Conservation (phyloP, 1,139 yeast species). For the Blastobotrys aristatus region DNA sequence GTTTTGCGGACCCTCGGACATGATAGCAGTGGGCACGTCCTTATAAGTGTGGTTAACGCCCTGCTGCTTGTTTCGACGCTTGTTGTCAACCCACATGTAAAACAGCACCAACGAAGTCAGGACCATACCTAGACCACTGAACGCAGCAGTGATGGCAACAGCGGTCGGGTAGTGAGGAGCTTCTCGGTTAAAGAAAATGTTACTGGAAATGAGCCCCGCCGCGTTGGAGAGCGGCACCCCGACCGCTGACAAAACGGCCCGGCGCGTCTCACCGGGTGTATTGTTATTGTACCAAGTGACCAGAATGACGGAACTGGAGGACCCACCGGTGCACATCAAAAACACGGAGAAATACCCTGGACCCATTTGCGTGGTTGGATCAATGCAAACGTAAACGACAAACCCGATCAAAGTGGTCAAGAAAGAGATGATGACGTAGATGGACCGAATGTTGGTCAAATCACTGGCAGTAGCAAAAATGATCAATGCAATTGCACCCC, state of each 20-base stretch:
- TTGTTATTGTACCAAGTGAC: constrained; percentile 51
- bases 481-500: constrained; percentile 46
- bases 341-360: constrained; percentile 52
- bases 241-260: constrained; percentile 47
- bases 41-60: constrained; percentile 41
- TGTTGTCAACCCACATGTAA: constrained; percentile 38
- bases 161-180: constrained; percentile 52
- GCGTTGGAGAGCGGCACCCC: constrained; percentile 54
- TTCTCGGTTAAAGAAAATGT: constrained; percentile 48
- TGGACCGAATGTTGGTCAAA: constrained; percentile 40
- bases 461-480: constrained; percentile 47
- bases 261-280: constrained; percentile 44
- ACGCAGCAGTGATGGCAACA: constrained; percentile 45
- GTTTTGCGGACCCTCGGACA: constrained; percentile 43
- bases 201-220: constrained; percentile 54
- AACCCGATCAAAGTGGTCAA: constrained; percentile 41
- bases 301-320: constrained; percentile 44
- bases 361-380: constrained; percentile 37
- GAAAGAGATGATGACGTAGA: constrained; percentile 40
- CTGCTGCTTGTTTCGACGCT: constrained; percentile 40
- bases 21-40: constrained; percentile 43
- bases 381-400: constrained; percentile 44
- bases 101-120: constrained; percentile 34
- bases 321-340: constrained; percentile 49
- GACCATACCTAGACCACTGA: constrained; percentile 38